phyloP scores from a whole-genome alignment of 2,329 filamentous ascomycete genomes.

The Teratosphaeria viscida region DNA sequence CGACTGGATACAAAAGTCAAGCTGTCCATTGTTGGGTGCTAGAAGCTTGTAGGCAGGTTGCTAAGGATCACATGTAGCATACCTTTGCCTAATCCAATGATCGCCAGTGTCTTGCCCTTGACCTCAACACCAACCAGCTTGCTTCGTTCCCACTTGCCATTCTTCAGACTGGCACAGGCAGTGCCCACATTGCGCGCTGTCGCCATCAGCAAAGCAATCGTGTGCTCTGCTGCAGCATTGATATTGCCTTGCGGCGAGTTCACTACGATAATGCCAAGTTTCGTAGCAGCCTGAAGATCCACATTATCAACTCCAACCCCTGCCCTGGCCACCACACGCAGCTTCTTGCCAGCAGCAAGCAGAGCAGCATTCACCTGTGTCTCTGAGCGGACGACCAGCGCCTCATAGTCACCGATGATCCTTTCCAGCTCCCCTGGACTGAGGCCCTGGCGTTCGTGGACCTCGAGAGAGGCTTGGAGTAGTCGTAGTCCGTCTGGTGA shows the following conservation, averaged over 20 bases:
- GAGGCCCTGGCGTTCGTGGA: constrained; percentile 56
- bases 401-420: constrained; percentile 64
- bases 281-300: constrained; percentile 60
- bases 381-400: constrained; percentile 69
- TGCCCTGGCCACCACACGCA: constrained; percentile 69
- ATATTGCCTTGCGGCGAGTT: constrained; percentile 75
- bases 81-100: constrained; percentile 73
- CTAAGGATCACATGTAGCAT: background rate
- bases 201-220: constrained; percentile 53
- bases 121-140: constrained; percentile 68
- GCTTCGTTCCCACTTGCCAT: constrained; percentile 65
- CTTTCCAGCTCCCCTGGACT: constrained; percentile 51
- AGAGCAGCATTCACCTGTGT: constrained; percentile 66
- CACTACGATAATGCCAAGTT: constrained; percentile 65
- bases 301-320: constrained; percentile 81
- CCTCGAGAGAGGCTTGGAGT: constrained; percentile 55
- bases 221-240: constrained; percentile 50
- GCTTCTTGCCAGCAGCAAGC: constrained; percentile 53
- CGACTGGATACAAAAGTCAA: background rate
- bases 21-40: background rate
- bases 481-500: constrained; percentile 67
- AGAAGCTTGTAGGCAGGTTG: background rate
- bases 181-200: constrained; percentile 63
- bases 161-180: constrained; percentile 58
- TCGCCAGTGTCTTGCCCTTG: constrained; percentile 63